Evolutionary conservation across 345 rosid species (phyloP).

Genomic region (Anastatica hierochuntica): DNA sequence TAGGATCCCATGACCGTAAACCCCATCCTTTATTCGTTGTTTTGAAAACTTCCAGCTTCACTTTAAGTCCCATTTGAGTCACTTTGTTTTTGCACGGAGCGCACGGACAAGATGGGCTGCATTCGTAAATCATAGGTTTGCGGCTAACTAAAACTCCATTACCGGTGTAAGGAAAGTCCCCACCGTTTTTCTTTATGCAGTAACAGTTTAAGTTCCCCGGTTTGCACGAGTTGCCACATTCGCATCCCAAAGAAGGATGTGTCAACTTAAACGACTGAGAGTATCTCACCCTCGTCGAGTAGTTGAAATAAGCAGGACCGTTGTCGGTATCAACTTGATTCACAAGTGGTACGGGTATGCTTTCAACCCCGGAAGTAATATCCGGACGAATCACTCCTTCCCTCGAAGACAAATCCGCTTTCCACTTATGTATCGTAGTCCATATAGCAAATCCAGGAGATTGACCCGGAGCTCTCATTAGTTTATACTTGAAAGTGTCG

Average conservation of each 20-base stretch:
- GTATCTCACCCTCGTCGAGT: conserved; percentile 44
- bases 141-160: conserved; percentile 51
- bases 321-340: conserved; percentile 80
- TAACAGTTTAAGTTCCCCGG: conserved; percentile 61
- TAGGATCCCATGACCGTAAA: conserved; percentile 78
- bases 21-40: conserved; percentile 85
- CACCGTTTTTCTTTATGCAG: conserved; percentile 62
- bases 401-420: conserved; percentile 33
- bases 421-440: conserved; percentile 55
- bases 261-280: conserved; percentile 40
- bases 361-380: conserved; percentile 67
- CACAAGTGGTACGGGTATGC: conserved; percentile 52
- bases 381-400: conserved; percentile 64
- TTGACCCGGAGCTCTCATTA: conserved; percentile 58
- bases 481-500: conserved; percentile 63
- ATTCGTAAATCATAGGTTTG: conserved; percentile 61
- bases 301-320: conserved; percentile 70
- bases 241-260: conserved; percentile 46
- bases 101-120: conserved; percentile 76
- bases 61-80: conserved; percentile 58
- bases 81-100: conserved; percentile 55
- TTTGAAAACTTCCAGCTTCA: conserved; percentile 67
- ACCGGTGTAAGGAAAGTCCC: conserved; percentile 50
- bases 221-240: conserved; percentile 41
- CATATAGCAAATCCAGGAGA: conserved; percentile 45